Conservation (phyloP, 1,284 basidiomycete genomes). For the Sporisorium reilianum region DNA sequence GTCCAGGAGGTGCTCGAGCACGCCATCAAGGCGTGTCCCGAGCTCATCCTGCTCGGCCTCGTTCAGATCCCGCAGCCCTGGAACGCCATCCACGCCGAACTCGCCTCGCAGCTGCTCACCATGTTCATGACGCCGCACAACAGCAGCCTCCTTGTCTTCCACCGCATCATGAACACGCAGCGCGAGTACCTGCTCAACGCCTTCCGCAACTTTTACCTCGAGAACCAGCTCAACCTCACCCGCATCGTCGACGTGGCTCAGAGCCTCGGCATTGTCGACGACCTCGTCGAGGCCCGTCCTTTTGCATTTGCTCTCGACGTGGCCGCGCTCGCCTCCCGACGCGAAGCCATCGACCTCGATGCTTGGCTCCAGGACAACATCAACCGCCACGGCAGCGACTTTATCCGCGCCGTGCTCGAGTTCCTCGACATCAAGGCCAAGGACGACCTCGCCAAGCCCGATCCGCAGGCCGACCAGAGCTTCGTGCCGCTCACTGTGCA, state of each 20-base stretch:
- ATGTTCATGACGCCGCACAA: slow-evolving; percentile 94
- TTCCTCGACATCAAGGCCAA: slow-evolving; percentile 66
- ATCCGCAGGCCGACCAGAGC: slow-evolving; percentile 66
- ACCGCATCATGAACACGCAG: slow-evolving; percentile 92
- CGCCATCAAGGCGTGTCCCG: slow-evolving; percentile 79
- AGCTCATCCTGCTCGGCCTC: slow-evolving; percentile 92
- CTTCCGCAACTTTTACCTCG: slow-evolving; percentile 90
- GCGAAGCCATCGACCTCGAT: slow-evolving; percentile 94
- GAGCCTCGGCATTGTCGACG: slow-evolving; percentile 91
- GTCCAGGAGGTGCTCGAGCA: slow-evolving; percentile 66
- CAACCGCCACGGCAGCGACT: slow-evolving; percentile 80
- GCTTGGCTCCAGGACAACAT: slow-evolving; percentile 95
- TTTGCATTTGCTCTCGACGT: slow-evolving; percentile 85
- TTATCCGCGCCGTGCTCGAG: slow-evolving; percentile 77
- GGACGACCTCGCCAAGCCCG: slow-evolving; percentile 65
- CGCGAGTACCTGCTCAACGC: slow-evolving; percentile 85
- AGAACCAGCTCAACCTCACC: slow-evolving; percentile 91
- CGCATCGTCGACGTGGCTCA: slow-evolving; percentile 94
- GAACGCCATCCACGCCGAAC: slow-evolving; percentile 86
- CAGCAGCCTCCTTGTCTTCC: slow-evolving; percentile 94
- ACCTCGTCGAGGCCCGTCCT: slow-evolving; percentile 85
- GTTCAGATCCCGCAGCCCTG: slow-evolving; percentile 87
- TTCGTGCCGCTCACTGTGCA: slow-evolving; percentile 66
- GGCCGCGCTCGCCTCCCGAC: slow-evolving; percentile 88
- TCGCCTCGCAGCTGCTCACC: slow-evolving; percentile 84